Conservation (phyloP, 1,284 basidiomycete species). For the Leccinum variabile region DNA sequence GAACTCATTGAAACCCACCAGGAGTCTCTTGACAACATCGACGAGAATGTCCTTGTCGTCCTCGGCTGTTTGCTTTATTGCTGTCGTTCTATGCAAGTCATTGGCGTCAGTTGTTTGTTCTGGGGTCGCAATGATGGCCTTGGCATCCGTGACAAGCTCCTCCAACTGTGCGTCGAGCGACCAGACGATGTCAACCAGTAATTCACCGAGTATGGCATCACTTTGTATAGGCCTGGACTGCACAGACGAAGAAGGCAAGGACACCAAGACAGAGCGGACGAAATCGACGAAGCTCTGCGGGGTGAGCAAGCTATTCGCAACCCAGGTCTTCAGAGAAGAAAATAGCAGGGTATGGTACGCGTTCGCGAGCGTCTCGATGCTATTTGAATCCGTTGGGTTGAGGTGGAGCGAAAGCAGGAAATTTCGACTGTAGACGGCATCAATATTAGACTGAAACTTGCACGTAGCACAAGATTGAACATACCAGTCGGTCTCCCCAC, state of each 20-base stretch:
- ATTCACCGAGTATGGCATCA: conserved; percentile 55
- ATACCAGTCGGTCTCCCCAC: conserved; percentile 64
- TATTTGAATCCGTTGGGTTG: conserved; percentile 52
- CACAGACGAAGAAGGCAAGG: conserved; percentile 62
- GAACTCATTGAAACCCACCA: conserved; percentile 49
- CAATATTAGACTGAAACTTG: conserved; percentile 14
- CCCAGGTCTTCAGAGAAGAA: conserved; percentile 58
- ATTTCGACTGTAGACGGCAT: conserved; percentile 47
- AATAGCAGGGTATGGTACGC: conserved; percentile 65
- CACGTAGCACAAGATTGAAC: conserved; percentile 21
- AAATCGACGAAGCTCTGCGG: conserved; percentile 56
- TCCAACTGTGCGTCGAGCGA: conserved; percentile 73
- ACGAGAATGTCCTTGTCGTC: conserved; percentile 63
- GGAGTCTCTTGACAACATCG: conserved; percentile 55
- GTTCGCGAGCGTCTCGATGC: conserved; percentile 56
- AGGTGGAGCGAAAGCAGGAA: conserved; percentile 57
- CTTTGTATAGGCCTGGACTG: conserved; percentile 39
- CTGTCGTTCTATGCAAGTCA: conserved; percentile 35
- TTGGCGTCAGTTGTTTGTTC: conserved; percentile 19
- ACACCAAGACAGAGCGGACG: conserved; percentile 57
- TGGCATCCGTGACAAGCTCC: conserved; percentile 61
- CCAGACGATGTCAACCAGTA: conserved; percentile 78
- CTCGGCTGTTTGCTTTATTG: conserved; percentile 53
- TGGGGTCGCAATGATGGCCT: conserved; percentile 19
- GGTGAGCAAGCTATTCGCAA: conserved; percentile 45